These are phyloP conservation scores for Trichoderma simmonsii DNA, from an alignment of 2,329 filamentous ascomycete species.

Conservation along the genomic window DNA sequence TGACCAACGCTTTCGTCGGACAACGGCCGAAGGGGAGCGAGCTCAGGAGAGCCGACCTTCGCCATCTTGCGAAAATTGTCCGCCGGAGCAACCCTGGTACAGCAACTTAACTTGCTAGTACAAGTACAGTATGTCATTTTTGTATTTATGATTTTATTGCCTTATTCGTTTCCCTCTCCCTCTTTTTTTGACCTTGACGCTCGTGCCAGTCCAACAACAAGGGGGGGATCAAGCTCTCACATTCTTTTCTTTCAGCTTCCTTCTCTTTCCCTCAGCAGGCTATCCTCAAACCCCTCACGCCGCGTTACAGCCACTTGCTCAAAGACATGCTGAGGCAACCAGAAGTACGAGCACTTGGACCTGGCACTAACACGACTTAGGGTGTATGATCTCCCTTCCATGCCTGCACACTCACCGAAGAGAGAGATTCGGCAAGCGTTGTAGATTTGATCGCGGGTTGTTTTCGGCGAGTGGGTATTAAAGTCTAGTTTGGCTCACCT, in stretches of 20 bases:
- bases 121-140: neutral
- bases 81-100: constrained; percentile 11
- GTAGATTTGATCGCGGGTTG: neutral
- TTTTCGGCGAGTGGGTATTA: neutral
- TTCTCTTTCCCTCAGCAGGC: neutral
- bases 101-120: neutral
- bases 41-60: constrained; percentile 5
- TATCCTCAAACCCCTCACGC: neutral
- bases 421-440: neutral
- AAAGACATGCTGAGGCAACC: neutral
- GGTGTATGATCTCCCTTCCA: neutral
- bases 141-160: neutral
- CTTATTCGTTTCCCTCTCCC: neutral
- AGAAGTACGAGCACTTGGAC: neutral
- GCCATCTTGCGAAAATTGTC: constrained; percentile 16
- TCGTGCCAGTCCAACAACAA: neutral
- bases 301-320: neutral
- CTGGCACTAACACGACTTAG: neutral
- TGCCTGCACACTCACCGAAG: neutral
- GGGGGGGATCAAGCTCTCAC: neutral
- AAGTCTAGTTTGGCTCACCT: neutral
- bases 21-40: constrained; percentile 15
- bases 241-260: neutral
- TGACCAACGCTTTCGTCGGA: constrained; percentile 17
- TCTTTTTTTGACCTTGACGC: neutral